Conservation (phyloP, 208 protist species). For the Trypanosoma cruzi region DNA sequence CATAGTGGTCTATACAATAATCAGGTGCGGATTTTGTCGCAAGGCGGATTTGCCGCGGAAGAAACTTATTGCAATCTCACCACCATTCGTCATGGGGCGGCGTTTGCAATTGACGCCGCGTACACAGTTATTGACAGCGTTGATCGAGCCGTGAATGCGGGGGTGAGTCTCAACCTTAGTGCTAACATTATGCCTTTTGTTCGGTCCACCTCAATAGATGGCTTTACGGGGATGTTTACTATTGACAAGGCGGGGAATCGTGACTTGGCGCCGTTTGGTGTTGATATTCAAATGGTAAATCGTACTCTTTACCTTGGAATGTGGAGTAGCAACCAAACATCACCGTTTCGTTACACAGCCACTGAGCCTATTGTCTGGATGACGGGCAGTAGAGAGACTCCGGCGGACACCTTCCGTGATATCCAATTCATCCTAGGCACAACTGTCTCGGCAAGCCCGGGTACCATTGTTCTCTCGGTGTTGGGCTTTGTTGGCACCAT, state of each 20-base stretch:
- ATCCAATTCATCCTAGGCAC: conserved; percentile 72
- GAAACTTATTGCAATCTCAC: conserved; percentile 46
- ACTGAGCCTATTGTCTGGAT: conserved; percentile 58
- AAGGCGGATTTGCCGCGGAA: conserved; percentile 64
- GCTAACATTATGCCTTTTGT: conserved; percentile 48
- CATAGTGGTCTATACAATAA: conserved; percentile 29
- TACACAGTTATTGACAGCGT: conserved; percentile 68
- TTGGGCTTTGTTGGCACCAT: conserved; percentile 84
- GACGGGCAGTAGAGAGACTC: conserved; percentile 55
- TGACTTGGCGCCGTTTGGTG: conserved; percentile 48
- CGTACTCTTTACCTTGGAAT: conserved; percentile 47
- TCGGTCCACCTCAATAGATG: conserved; percentile 55
- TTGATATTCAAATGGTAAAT: conserved; percentile 70
- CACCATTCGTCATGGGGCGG: conserved; percentile 37
- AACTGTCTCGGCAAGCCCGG: conserved; percentile 70
- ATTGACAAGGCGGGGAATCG: conserved; percentile 76
- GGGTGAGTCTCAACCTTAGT: conserved; percentile 53
- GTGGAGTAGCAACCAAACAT: conserved; percentile 49
- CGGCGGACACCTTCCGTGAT: conserved; percentile 83
- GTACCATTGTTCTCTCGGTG: conserved; percentile 78
- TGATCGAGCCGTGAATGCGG: conserved; percentile 38
- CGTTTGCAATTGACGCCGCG: conserved; percentile 80
- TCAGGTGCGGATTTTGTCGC: conserved; percentile 50
- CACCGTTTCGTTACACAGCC: conserved; percentile 34
- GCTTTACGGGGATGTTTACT: conserved; percentile 61